These are phyloP conservation scores for Fusarium denticulatum DNA, from an alignment of 2,329 filamentous ascomycete species.

Conservation along the genomic window DNA sequence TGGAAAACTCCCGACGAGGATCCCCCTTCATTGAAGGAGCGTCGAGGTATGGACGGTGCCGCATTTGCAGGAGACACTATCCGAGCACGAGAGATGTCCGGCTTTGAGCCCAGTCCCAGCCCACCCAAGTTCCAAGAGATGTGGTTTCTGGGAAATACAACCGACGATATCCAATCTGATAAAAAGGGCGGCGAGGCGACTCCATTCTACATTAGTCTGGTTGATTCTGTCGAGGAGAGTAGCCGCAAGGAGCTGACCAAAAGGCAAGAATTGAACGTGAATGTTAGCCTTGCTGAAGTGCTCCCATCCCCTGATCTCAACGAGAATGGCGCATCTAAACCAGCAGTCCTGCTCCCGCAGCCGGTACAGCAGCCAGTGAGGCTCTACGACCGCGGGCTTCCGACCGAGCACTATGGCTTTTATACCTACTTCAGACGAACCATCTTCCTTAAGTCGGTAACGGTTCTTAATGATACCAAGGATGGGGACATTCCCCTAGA, in stretches of 20 bases:
- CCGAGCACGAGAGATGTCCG: slow-evolving; percentile 26
- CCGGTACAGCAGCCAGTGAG: slow-evolving; percentile 81
- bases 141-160: slow-evolving; percentile 85
- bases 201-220: slow-evolving; percentile 85
- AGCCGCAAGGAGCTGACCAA: slow-evolving; percentile 41
- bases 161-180: slow-evolving; percentile 73
- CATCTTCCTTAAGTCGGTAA: slow-evolving; percentile 77
- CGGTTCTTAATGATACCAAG: slow-evolving; percentile 56
- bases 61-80: slow-evolving; percentile 39
- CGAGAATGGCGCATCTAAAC: slow-evolving; percentile 75
- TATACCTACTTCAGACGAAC: slow-evolving; percentile 91
- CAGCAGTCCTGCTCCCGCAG: slow-evolving; percentile 76
- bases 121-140: slow-evolving; percentile 75
- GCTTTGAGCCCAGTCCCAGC: slow-evolving; percentile 62
- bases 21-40: slow-evolving; percentile 41
- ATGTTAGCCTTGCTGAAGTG: slow-evolving; percentile 48
- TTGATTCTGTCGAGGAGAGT: slow-evolving; percentile 57
- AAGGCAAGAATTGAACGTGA: slow-evolving; percentile 35
- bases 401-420: slow-evolving; percentile 91
- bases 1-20: slow-evolving; percentile 50
- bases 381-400: slow-evolving; percentile 83
- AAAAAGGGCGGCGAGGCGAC: slow-evolving; percentile 86
- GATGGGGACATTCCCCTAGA: slow-evolving; percentile 59
- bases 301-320: slow-evolving; percentile 73
- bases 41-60: slow-evolving; percentile 41